Evolutionary conservation across 2,329 filamentous ascomycete genomes (phyloP).

Genomic region (Aspergillus puulaauensis): DNA sequence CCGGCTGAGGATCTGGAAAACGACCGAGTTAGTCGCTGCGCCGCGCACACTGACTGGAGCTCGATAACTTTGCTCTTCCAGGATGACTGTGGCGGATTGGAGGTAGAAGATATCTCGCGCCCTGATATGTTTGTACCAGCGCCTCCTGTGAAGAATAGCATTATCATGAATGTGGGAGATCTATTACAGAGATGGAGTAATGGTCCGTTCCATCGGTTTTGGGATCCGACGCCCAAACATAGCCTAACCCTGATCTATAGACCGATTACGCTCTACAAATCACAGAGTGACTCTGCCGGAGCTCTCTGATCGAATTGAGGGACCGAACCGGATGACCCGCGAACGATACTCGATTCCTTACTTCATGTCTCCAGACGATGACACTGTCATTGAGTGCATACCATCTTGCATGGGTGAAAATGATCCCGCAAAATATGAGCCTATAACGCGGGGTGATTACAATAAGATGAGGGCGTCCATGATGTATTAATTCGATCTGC

Average conservation of each 20-base stretch:
- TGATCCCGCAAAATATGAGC: conserved; percentile 52
- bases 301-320: conserved; percentile 38
- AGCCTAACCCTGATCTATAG: conserved; percentile 21
- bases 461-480: conserved; percentile 34
- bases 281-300: conserved; percentile 54
- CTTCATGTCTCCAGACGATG: conserved; percentile 54
- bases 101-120: conserved; percentile 47
- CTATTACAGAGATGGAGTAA: conserved; percentile 53
- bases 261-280: conserved; percentile 53
- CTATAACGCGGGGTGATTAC: conserved; percentile 45
- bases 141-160: conserved; percentile 40
- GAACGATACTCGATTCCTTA: conserved; percentile 62
- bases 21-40: conserved; percentile 48
- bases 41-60: conserved; percentile 56
- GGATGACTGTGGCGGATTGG: conserved; percentile 52
- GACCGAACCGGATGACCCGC: conserved; percentile 45
- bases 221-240: background rate
- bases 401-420: conserved; percentile 45
- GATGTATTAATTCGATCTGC: conserved; percentile 15
- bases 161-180: conserved; percentile 53
- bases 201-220: conserved; percentile 27
- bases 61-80: conserved; percentile 57
- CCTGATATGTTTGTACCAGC: conserved; percentile 44
- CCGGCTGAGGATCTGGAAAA: conserved; percentile 45
- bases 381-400: conserved; percentile 54